Conservation (phyloP, 257 asterid species). For the Galeopsis tetrahit region DNA sequence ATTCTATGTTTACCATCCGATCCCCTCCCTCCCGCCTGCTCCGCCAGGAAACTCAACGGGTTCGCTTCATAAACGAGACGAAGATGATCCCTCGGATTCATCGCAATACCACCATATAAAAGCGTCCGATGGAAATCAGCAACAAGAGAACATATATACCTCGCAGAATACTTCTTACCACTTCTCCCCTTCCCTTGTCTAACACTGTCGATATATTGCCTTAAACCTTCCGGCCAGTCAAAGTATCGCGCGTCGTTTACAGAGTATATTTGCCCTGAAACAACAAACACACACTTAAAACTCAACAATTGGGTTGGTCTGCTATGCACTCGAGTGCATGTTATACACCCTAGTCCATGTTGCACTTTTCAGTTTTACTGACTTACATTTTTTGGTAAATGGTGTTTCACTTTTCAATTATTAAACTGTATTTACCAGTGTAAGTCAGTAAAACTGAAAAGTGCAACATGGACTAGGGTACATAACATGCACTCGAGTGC, state of each 20-base stretch:
- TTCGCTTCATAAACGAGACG: slow-evolving; percentile 97
- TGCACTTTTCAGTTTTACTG: too few species aligned
- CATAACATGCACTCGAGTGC: too few species aligned
- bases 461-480: too few species aligned
- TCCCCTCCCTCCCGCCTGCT: slow-evolving; percentile 93
- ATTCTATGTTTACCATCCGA: slow-evolving; percentile 79
- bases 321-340: too few species aligned
- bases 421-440: too few species aligned
- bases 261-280: slow-evolving; percentile 92
- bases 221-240: slow-evolving; percentile 94
- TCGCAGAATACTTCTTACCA: slow-evolving; percentile 94
- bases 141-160: slow-evolving; percentile 93
- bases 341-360: too few species aligned
- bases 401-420: too few species aligned
- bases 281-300: slow-evolving; percentile 6
- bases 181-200: slow-evolving; percentile 87
- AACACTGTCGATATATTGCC: slow-evolving; percentile 74
- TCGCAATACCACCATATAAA: slow-evolving; percentile 85
- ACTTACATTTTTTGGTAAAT: too few species aligned
- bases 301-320: too few species aligned
- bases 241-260: slow-evolving; percentile 96
- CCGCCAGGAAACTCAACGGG: slow-evolving; percentile 85
- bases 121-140: slow-evolving; percentile 97
- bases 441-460: too few species aligned
- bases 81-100: slow-evolving; percentile 96